Evolutionary conservation across 2,329 filamentous ascomycete species (phyloP).

Genomic region (Albifimbria verrucaria): DNA sequence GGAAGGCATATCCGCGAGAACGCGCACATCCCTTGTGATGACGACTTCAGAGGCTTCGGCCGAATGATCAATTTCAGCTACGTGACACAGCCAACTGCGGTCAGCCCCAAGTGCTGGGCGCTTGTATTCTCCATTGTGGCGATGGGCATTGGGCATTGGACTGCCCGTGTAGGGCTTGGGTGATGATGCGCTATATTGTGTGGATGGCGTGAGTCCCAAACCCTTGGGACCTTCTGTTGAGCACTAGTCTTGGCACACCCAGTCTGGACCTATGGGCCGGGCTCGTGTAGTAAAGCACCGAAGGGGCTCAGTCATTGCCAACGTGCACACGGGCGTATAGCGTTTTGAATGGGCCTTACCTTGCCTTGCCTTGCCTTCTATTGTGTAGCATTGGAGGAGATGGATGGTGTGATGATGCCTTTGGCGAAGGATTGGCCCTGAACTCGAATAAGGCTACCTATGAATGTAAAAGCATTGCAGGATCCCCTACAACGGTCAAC

Average conservation of each 20-base stretch:
- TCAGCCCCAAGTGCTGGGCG: too few relatives aligned
- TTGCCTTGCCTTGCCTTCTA: background rate
- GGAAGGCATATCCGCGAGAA: too few relatives aligned
- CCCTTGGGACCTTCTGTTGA: background rate
- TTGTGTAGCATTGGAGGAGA: background rate
- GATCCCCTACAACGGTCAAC: background rate
- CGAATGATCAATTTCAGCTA: too few relatives aligned
- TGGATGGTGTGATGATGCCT: background rate
- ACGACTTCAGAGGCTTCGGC: too few relatives aligned
- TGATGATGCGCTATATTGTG: background rate
- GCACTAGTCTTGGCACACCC: background rate
- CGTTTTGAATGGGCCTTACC: too few relatives aligned
- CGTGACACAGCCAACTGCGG: too few relatives aligned
- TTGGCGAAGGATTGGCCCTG: background rate
- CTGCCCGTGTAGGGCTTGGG: too few relatives aligned
- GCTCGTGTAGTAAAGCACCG: background rate
- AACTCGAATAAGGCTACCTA: background rate
- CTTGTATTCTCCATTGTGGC: too few relatives aligned
- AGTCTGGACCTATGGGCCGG: background rate
- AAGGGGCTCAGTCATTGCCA: background rate
- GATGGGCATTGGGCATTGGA: too few relatives aligned
- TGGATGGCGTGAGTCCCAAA: background rate
- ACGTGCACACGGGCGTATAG: background rate
- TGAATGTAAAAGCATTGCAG: background rate
- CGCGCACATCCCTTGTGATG: too few relatives aligned